These are phyloP conservation scores for Nemania sp. DNA, from an alignment of 2,329 filamentous ascomycete genomes.

Conservation along the genomic window DNA sequence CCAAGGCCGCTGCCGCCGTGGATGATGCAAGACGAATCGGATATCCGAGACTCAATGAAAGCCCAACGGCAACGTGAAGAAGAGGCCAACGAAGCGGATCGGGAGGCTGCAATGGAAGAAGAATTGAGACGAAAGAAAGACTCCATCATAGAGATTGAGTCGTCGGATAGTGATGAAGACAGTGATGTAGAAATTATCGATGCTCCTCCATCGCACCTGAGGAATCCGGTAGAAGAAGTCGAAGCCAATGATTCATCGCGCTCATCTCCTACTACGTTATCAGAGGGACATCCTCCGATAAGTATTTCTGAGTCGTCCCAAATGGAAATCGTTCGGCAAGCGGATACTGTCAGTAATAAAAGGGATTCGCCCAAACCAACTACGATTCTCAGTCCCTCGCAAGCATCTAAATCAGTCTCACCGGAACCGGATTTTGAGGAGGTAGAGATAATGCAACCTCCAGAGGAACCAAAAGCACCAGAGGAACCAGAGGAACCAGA, in stretches of 20 bases:
- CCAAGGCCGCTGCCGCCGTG: conserved; percentile 74
- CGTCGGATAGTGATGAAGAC: conserved; percentile 55
- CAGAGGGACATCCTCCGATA: conserved; percentile 28
- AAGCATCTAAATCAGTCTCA: conserved; percentile 26
- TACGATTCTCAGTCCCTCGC: conserved; percentile 4
- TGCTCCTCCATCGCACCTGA: conserved; percentile 45
- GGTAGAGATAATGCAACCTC: conserved; percentile 34
- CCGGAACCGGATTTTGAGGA: conserved; percentile 41
- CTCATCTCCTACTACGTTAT: conserved; percentile 30
- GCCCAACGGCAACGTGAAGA: conserved; percentile 60
- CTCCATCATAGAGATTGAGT: conserved; percentile 64
- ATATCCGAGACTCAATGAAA: conserved; percentile 66
- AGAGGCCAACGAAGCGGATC: conserved; percentile 67
- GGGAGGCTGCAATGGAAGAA: conserved; percentile 59
- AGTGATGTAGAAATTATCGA: conserved; percentile 63
- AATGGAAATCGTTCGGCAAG: conserved; percentile 20
- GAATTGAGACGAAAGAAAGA: conserved; percentile 50
- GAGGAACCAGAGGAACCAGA: conserved; percentile 26
- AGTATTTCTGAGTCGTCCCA: conserved; percentile 14
- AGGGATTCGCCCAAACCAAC: not conserved
- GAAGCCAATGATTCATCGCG: conserved; percentile 11
- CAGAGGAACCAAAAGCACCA: conserved; percentile 33
- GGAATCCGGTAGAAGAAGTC: conserved; percentile 25
- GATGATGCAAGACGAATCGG: conserved; percentile 63
- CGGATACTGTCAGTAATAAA: conserved; percentile 15